Conservation (phyloP, 352 stramenopile species). For the Phytophthora pini region DNA sequence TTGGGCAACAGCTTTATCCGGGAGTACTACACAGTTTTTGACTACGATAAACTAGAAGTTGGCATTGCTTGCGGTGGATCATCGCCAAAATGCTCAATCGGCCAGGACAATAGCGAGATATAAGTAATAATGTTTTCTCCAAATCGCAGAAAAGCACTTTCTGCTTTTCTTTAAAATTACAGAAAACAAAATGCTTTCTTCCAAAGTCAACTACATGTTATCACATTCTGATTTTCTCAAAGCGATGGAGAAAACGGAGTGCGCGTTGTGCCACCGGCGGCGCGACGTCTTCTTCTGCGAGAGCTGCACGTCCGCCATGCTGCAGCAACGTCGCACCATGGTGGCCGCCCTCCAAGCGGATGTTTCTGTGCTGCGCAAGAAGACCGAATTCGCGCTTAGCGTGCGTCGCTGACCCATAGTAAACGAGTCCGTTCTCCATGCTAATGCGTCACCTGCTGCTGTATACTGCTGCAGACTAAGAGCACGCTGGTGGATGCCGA, state of each 20-base stretch:
- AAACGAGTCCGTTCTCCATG: neutral
- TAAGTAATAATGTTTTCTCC: too few species aligned
- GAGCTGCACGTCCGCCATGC: conserved; percentile 65
- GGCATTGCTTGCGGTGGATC: conserved; percentile 52
- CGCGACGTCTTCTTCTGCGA: conserved; percentile 66
- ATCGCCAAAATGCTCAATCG: conserved; percentile 23
- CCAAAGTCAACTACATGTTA: too few species aligned
- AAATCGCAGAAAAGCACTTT: too few species aligned
- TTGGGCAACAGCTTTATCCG: conserved; percentile 66
- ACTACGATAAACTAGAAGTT: conserved; percentile 49
- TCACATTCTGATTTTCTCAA: conserved; percentile 13
- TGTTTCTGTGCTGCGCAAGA: conserved; percentile 81
- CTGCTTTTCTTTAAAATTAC: too few species aligned
- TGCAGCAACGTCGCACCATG: conserved; percentile 85
- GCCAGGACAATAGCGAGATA: neutral
- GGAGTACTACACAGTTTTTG: conserved; percentile 72
- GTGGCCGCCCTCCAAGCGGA: conserved; percentile 75
- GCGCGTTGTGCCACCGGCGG: conserved; percentile 58
- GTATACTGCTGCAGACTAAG: conserved; percentile 44
- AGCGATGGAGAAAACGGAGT: conserved; percentile 54
- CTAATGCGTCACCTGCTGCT: conserved; percentile 6
- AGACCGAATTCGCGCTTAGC: conserved; percentile 71
- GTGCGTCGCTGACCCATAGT: conserved; percentile 35
- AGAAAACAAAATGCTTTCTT: too few species aligned
- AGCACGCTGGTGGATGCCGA: conserved; percentile 59